These are phyloP conservation scores for Tylopilus rubrobrunneus DNA, from an alignment of 768 basidiomycete species.

Conservation along the genomic window DNA sequence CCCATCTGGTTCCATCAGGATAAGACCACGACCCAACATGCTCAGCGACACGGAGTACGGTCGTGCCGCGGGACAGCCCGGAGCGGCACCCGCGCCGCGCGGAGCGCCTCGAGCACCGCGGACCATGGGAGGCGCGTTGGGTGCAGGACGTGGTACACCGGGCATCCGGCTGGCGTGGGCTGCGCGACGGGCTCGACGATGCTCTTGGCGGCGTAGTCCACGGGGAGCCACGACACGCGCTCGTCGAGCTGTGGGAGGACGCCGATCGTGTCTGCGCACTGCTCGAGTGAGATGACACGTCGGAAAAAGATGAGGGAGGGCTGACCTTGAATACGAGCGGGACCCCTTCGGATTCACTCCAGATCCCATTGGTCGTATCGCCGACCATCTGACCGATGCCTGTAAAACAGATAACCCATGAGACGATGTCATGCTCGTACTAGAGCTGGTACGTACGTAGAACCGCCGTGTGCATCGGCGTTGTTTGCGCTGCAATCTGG, in stretches of 20 bases:
- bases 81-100: slow-evolving; percentile 33
- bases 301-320: background rate
- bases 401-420: background rate
- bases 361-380: slow-evolving; percentile 44
- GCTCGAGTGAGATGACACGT: slow-evolving; percentile 4
- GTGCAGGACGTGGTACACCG: slow-evolving; percentile 24
- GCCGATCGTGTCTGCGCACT: slow-evolving; percentile 40
- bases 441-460: slow-evolving; percentile 21
- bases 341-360: slow-evolving; percentile 48
- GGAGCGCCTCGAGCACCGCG: slow-evolving; percentile 39
- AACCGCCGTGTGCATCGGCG: slow-evolving; percentile 18
- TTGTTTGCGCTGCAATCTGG: slow-evolving; percentile 36
- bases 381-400: slow-evolving; percentile 58
- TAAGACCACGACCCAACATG: slow-evolving; percentile 71
- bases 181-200: slow-evolving; percentile 42
- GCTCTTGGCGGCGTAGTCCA: slow-evolving; percentile 47
- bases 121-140: slow-evolving; percentile 30
- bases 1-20: slow-evolving; percentile 68
- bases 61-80: slow-evolving; percentile 15
- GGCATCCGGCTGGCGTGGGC: slow-evolving; percentile 6
- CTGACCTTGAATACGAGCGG: slow-evolving; percentile 30
- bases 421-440: background rate
- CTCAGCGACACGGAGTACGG: slow-evolving; percentile 48
- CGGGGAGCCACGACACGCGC: slow-evolving; percentile 46
- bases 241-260: slow-evolving; percentile 32